Conservation (phyloP, 2,329 filamentous ascomycete species). For the Apiospora arundinis region DNA sequence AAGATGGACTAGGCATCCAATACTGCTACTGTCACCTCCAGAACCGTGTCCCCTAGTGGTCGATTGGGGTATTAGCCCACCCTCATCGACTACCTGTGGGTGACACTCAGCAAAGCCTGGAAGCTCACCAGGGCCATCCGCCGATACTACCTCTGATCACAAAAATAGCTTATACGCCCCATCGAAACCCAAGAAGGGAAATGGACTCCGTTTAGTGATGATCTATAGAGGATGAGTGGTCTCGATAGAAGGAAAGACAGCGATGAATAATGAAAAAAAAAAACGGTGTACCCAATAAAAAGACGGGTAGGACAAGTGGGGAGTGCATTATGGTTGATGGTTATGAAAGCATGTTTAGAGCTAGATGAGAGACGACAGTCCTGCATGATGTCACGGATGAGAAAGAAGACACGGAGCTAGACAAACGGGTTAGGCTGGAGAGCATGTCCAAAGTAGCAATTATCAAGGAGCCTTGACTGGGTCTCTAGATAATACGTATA, state of each 20-base stretch:
- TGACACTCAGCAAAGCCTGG: not conserved
- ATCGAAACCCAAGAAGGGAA: not conserved
- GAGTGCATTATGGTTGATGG: constrained; percentile 6
- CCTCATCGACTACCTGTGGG: not conserved
- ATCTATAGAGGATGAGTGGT: not conserved
- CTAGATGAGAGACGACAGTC: constrained; percentile 16
- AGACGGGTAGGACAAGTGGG: not conserved
- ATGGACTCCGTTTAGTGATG: not conserved
- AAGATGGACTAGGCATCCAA: constrained; percentile 25
- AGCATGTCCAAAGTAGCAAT: not conserved
- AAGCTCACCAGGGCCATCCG: not conserved
- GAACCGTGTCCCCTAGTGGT: constrained; percentile 5
- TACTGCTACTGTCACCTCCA: constrained; percentile 7
- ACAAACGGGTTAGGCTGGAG: not conserved
- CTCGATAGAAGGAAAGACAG: not conserved
- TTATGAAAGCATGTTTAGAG: constrained; percentile 19
- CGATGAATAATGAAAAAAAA: constrained; percentile 6
- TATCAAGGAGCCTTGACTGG: not conserved
- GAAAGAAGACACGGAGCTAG: not conserved
- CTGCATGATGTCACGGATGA: not conserved
- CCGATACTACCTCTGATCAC: not conserved
- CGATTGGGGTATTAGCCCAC: not conserved
- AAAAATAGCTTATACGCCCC: too few species aligned
- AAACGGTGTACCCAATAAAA: not conserved
- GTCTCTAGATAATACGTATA: not conserved